Percentiles rank a stretch among this genome's conserved stretches.
Evolutionary conservation across 305 asterid genomes (phyloP).

Genomic region (Rubia peregrina): DNA sequence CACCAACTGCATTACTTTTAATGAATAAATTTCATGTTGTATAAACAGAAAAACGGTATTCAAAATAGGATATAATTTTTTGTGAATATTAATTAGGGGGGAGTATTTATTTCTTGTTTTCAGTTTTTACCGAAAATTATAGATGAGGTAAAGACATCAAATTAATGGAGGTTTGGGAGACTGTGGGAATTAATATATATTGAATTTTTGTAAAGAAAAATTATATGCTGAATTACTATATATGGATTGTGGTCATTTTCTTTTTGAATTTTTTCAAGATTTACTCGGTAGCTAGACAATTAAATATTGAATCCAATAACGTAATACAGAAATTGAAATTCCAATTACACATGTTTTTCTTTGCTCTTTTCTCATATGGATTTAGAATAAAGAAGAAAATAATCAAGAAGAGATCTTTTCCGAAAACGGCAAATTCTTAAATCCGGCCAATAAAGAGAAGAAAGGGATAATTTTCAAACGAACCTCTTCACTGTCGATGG

Average conservation of each 20-base stretch:
- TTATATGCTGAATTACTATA: not conserved
- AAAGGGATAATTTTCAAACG: not conserved
- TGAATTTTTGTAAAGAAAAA: not conserved
- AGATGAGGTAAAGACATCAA: not conserved
- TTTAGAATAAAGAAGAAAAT: conserved; percentile 10
- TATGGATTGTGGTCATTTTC: not conserved
- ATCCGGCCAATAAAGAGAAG: not conserved
- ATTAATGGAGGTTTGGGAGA: not conserved
- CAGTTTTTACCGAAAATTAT: not conserved
- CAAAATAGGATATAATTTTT: no score
- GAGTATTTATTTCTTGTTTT: no score
- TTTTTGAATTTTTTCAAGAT: not conserved
- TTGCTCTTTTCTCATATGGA: not conserved
- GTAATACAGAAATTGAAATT: not conserved
- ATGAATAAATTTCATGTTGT: not conserved
- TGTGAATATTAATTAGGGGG: no score
- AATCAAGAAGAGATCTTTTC: conserved; percentile 16
- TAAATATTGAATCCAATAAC: not conserved
- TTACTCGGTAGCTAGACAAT: not conserved
- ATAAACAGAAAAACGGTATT: no score
- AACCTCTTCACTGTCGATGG: not conserved
- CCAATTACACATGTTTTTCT: not conserved
- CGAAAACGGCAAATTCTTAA: conserved; percentile 20
- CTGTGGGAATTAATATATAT: not conserved
- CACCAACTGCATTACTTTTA: not conserved